Evolutionary conservation across 2,329 filamentous ascomycete species (phyloP).

Genomic region (Corynespora cassiicola): DNA sequence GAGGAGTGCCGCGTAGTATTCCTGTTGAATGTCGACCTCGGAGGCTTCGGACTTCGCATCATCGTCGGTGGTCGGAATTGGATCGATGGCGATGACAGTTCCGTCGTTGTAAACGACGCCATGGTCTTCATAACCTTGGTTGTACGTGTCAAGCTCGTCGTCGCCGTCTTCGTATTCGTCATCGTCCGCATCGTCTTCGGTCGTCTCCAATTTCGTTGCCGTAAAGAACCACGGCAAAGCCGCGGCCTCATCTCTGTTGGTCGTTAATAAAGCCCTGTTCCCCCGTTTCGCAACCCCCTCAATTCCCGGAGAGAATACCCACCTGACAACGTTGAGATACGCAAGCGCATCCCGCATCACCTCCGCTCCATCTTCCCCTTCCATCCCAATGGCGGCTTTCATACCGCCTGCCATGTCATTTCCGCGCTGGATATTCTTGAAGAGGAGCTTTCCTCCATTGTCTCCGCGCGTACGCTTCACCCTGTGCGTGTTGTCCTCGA

Average conservation of each 20-base stretch:
- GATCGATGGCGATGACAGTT: conserved; percentile 72
- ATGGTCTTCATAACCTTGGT: conserved; percentile 58
- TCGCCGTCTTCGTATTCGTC: conserved; percentile 18
- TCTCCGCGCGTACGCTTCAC: conserved; percentile 1
- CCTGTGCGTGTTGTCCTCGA: background rate
- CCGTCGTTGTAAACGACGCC: conserved; percentile 78
- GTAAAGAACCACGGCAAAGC: no score
- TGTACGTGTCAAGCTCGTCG: conserved; percentile 56
- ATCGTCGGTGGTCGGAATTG: no score
- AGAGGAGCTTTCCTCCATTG: conserved; percentile 10
- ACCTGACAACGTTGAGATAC: conserved; percentile 45
- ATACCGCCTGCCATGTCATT: no score
- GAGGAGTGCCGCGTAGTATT: conserved; percentile 72
- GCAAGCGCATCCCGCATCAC: no score
- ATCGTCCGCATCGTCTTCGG: no score
- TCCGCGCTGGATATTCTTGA: no score
- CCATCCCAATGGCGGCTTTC: no score
- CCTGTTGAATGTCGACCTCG: conserved; percentile 58
- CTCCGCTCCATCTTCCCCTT: background rate
- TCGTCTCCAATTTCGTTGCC: no score
- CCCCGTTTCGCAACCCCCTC: no score
- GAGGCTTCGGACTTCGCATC: conserved; percentile 18
- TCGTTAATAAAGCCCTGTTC: no score
- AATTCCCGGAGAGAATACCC: no score
- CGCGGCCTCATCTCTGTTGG: no score